These are phyloP conservation scores for Pseudonitzschia multiseries DNA, from an alignment of 108 stramenopile species.

Conservation along the genomic window DNA sequence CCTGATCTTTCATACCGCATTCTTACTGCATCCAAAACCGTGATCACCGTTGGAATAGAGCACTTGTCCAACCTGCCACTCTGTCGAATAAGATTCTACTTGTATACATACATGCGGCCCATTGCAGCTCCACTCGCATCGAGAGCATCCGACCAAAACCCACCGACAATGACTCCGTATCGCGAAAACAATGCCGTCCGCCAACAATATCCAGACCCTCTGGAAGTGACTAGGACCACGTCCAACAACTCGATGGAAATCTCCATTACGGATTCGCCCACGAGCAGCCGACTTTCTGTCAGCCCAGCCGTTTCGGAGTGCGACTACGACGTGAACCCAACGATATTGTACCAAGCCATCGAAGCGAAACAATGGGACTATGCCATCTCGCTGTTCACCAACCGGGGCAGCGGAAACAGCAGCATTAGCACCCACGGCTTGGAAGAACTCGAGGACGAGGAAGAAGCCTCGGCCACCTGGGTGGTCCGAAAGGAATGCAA, in stretches of 20 bases:
- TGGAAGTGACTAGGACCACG: constrained; percentile 14
- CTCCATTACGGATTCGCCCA: neutral
- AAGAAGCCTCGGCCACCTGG: constrained; percentile 56
- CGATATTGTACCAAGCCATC: constrained; percentile 62
- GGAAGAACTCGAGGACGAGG: constrained; percentile 13
- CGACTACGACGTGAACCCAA: constrained; percentile 73
- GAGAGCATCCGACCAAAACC: no score
- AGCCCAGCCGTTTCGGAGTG: constrained; percentile 54
- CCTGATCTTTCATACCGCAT: no score
- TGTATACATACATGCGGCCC: no score
- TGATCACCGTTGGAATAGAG: no score
- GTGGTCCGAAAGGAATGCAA: constrained; percentile 69
- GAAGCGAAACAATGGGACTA: constrained; percentile 72
- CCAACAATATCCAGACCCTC: constrained; percentile 7
- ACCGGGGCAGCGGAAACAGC: neutral
- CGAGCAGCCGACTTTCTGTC: constrained; percentile 9
- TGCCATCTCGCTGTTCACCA: constrained; percentile 29
- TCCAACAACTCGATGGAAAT: constrained; percentile 3
- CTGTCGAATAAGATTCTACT: no score
- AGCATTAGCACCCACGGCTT: neutral
- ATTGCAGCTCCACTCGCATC: no score
- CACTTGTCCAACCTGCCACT: no score
- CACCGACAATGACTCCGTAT: neutral
- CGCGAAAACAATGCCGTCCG: neutral
- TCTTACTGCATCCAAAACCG: no score